These are phyloP conservation scores for Angomonas deanei DNA, from an alignment of 208 protist genomes.

Conservation along the genomic window DNA sequence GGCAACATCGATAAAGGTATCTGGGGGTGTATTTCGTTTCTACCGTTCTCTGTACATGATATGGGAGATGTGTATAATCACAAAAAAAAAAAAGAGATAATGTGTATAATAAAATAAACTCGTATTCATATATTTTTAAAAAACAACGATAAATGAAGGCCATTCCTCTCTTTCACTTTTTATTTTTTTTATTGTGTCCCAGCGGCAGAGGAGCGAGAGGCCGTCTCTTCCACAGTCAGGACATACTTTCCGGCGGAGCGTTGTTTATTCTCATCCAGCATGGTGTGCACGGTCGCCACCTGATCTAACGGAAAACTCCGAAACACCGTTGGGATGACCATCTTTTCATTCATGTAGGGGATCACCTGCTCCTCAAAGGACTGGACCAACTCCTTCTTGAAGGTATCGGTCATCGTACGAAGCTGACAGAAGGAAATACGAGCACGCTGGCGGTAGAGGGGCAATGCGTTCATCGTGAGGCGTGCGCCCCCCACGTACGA, in stretches of 20 bases:
- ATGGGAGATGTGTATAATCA: too few relatives aligned
- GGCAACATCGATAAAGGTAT: neutral
- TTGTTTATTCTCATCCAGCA: constrained; percentile 21
- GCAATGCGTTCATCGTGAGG: constrained; percentile 40
- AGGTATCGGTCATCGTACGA: constrained; percentile 41
- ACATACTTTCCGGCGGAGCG: too few relatives aligned
- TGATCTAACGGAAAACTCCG: constrained; percentile 50
- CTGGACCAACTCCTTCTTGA: constrained; percentile 45
- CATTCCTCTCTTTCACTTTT: neutral
- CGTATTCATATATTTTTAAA: too few relatives aligned
- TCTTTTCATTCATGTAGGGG: constrained; percentile 45
- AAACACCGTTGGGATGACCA: constrained; percentile 42
- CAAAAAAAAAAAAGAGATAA: constrained; percentile 7
- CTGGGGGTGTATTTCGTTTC: neutral
- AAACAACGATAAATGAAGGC: neutral
- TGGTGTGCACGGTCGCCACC: constrained; percentile 38
- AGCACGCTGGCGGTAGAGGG: constrained; percentile 45
- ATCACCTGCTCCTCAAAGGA: constrained; percentile 55
- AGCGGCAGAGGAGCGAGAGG: too few relatives aligned
- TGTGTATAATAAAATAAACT: constrained; percentile 1
- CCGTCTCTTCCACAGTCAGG: too few relatives aligned
- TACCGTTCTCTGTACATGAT: neutral
- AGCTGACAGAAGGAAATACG: constrained; percentile 68
- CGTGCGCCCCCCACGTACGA: constrained; percentile 56
- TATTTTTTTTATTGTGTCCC: neutral